These are phyloP conservation scores for Jacaranda mimosifolia DNA, from an alignment of 257 asterid genomes.

Conservation along the genomic window DNA sequence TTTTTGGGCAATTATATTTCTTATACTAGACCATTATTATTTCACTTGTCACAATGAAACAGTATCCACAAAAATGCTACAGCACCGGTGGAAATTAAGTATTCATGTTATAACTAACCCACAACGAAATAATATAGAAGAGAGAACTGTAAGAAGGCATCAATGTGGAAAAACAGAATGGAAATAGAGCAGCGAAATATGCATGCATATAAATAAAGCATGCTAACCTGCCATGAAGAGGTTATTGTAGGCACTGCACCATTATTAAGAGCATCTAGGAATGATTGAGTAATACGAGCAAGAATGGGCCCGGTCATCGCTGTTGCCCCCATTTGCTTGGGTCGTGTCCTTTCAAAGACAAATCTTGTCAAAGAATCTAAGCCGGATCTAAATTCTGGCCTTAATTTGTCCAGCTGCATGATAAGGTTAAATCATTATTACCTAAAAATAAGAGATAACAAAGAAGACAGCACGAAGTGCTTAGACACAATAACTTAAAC, in stretches of 20 bases:
- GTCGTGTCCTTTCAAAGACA: constrained; percentile 93
- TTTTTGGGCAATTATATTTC: background rate
- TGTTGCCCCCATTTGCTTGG: constrained; percentile 92
- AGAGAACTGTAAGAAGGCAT: background rate
- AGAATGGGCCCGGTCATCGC: constrained; percentile 97
- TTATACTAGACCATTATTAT: constrained; percentile 1
- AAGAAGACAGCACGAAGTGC: constrained; percentile 1
- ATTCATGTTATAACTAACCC: constrained; percentile 1
- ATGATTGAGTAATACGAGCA: constrained; percentile 92
- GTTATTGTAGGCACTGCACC: constrained; percentile 99
- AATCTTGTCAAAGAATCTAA: constrained; percentile 89
- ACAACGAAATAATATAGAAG: background rate
- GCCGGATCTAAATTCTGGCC: constrained; percentile 93
- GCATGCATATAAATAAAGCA: constrained; percentile 34
- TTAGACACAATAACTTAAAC: constrained; percentile 15
- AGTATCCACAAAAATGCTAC: background rate
- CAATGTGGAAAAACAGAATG: background rate
- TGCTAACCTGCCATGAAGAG: constrained; percentile 96
- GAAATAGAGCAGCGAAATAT: constrained; percentile 17
- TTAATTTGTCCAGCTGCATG: constrained; percentile 76
- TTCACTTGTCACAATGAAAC: background rate
- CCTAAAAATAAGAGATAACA: constrained; percentile 11
- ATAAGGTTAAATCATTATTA: constrained; percentile 12
- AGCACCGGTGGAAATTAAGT: background rate
- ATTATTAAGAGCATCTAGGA: constrained; percentile 91